Conservation (phyloP, 805 yeast genomes). For the Yarrowia hollandica region DNA sequence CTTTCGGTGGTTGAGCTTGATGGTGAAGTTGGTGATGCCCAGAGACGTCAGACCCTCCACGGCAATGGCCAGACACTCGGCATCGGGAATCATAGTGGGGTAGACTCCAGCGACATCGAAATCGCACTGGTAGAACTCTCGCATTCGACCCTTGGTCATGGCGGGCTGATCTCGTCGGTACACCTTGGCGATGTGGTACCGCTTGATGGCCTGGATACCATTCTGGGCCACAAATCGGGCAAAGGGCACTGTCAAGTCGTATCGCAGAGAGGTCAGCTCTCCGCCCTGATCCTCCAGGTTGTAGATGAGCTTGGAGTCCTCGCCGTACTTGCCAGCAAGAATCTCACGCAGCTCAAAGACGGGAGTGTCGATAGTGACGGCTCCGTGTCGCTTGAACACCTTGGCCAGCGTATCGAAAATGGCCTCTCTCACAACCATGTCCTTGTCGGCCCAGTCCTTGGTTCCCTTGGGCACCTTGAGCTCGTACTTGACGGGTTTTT, state of each 20-base stretch:
- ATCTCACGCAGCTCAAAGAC: conserved; percentile 96
- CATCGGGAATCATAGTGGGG: conserved; percentile 95
- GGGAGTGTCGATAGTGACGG: conserved; percentile 97
- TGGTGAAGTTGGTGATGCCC: conserved; percentile 85
- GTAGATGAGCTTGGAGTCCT: conserved; percentile 94
- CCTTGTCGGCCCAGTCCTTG: conserved; percentile 98
- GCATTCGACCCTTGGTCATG: conserved; percentile 99
- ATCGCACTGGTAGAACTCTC: conserved; percentile 99
- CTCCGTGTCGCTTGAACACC: conserved; percentile 93
- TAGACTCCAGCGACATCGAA: conserved; percentile 93
- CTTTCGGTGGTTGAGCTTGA: conserved; percentile 93
- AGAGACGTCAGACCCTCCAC: conserved; percentile 82
- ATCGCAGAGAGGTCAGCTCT: conserved; percentile 90
- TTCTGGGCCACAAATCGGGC: conserved; percentile 97
- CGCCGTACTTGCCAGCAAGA: conserved; percentile 96
- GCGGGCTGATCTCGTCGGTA: conserved; percentile 99
- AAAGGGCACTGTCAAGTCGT: conserved; percentile 97
- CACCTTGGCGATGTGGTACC: conserved; percentile 97
- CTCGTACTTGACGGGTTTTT: conserved; percentile 52
- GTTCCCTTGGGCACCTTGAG: conserved; percentile 96
- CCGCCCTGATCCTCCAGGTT: conserved; percentile 99
- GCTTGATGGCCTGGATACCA: conserved; percentile 81
- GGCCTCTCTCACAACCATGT: conserved; percentile 91
- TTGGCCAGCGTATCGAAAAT: conserved; percentile 70
- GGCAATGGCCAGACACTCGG: conserved; percentile 77